These are phyloP conservation scores for Ascochyta rabiei DNA, from an alignment of 2,329 filamentous ascomycete species.

Conservation along the genomic window DNA sequence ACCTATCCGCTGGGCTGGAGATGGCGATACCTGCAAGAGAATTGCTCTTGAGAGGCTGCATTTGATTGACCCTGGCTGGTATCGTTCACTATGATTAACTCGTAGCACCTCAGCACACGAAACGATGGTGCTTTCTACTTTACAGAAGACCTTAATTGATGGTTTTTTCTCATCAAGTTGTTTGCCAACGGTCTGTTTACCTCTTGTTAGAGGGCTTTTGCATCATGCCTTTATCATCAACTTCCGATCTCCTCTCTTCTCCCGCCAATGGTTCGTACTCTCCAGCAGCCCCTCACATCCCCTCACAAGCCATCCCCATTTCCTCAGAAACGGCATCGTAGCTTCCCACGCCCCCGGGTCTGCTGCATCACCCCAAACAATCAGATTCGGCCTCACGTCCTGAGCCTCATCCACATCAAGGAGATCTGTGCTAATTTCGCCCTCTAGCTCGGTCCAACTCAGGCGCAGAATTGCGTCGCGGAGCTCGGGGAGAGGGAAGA, in stretches of 20 bases:
- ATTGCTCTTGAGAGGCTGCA: not conserved
- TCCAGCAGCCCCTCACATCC: conserved; percentile 47
- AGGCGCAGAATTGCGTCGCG: conserved; percentile 47
- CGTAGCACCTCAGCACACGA: not conserved
- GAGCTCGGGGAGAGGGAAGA: conserved; percentile 44
- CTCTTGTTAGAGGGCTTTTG: too few relatives aligned
- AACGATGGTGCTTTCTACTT: not conserved
- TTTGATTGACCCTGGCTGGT: too few relatives aligned
- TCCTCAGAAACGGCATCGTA: conserved; percentile 51
- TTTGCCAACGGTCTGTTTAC: not conserved
- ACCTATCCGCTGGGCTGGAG: not conserved
- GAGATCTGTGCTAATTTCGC: conserved; percentile 16
- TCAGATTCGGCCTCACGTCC: conserved; percentile 39
- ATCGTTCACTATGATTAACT: not conserved
- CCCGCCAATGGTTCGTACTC: conserved; percentile 12
- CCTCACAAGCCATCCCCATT: conserved; percentile 50
- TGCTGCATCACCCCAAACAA: conserved; percentile 58
- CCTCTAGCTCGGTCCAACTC: conserved; percentile 32
- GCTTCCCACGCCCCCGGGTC: conserved; percentile 55
- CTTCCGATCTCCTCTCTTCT: not conserved
- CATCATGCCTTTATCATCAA: not conserved
- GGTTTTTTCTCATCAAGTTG: too few relatives aligned
- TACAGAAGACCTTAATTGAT: not conserved
- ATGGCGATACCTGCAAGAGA: not conserved
- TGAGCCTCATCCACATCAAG: conserved; percentile 9